phyloP scores from a whole-genome alignment of 495 filamentous ascomycete species.

The Cladorrhinum samala region DNA sequence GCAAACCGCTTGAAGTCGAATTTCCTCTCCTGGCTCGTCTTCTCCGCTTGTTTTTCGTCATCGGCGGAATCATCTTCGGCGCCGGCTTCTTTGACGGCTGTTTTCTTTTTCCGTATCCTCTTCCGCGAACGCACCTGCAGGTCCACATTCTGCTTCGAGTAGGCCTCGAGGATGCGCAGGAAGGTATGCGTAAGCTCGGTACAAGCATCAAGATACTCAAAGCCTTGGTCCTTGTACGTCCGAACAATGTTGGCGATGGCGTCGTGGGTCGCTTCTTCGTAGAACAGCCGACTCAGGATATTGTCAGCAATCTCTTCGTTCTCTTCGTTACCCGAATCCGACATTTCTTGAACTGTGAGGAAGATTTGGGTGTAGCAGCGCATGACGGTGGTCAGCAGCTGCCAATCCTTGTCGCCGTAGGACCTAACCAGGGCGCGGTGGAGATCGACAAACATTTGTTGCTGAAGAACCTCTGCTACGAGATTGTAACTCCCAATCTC shows the following conservation, averaged over 20 bases:
- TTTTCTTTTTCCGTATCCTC: slow-evolving; percentile 62
- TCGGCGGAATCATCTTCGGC: slow-evolving; percentile 61
- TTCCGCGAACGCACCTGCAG: slow-evolving; percentile 82
- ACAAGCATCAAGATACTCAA: slow-evolving; percentile 85
- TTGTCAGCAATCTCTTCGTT: slow-evolving; percentile 98
- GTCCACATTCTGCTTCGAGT: slow-evolving; percentile 89
- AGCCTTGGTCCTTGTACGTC: slow-evolving; percentile 86
- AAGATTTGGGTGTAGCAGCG: slow-evolving; percentile 82
- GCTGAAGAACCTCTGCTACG: slow-evolving; percentile 82
- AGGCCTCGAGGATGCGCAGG: slow-evolving; percentile 83
- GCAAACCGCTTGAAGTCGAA: slow-evolving; percentile 90
- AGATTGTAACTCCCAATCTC: slow-evolving; percentile 77
- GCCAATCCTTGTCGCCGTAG: slow-evolving; percentile 78
- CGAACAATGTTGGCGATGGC: slow-evolving; percentile 69
- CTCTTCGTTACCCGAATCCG: slow-evolving; percentile 74
- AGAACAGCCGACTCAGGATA: slow-evolving; percentile 92
- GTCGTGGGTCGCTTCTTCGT: slow-evolving; percentile 93
- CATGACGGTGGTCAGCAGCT: slow-evolving; percentile 80
- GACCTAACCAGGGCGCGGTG: slow-evolving; percentile 75
- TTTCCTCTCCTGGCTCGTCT: slow-evolving; percentile 70
- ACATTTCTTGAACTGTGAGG: slow-evolving; percentile 94
- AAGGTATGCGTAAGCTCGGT: slow-evolving; percentile 92
- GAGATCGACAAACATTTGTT: slow-evolving; percentile 84
- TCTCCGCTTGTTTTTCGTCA: slow-evolving; percentile 66
- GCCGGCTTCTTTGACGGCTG: slow-evolving; percentile 42